Percentiles rank a stretch among this genome's conserved stretches.
Evolutionary conservation across 2,329 filamentous ascomycete genomes (phyloP).

Genomic region (Neonectria magnoliae): DNA sequence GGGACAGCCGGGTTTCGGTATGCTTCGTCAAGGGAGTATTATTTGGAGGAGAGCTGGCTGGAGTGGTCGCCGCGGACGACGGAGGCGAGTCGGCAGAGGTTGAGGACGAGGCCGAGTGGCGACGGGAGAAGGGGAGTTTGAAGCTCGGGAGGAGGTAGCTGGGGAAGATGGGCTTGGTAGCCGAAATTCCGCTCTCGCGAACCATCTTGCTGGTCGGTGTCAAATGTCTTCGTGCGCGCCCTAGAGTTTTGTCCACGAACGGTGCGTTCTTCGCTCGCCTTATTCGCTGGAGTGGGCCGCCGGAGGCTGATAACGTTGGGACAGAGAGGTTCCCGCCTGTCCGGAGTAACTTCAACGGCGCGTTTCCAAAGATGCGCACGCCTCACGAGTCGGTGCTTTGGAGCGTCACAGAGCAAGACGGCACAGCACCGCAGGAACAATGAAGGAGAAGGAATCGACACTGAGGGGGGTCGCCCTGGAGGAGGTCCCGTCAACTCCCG

Average conservation of each 20-base stretch:
- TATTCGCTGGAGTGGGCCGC: background rate
- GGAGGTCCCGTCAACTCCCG: slow-evolving; percentile 14
- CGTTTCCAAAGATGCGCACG: slow-evolving; percentile 3
- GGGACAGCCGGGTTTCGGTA: slow-evolving; percentile 48
- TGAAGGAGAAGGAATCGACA: background rate
- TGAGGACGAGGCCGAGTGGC: slow-evolving; percentile 51
- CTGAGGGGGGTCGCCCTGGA: background rate
- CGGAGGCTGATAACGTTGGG: slow-evolving; percentile 11
- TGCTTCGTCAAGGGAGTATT: slow-evolving; percentile 27
- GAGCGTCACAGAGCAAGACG: background rate
- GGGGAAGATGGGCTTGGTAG: slow-evolving; percentile 58
- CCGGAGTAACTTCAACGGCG: background rate
- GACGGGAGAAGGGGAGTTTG: slow-evolving; percentile 58
- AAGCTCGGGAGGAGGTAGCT: slow-evolving; percentile 63
- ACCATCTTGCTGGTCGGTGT: slow-evolving; percentile 40
- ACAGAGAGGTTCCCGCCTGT: slow-evolving; percentile 9
- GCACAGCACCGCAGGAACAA: background rate
- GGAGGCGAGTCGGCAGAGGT: slow-evolving; percentile 42
- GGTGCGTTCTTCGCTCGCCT: slow-evolving; percentile 11
- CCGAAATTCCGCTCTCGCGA: slow-evolving; percentile 52
- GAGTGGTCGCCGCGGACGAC: slow-evolving; percentile 43
- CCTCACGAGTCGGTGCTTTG: background rate
- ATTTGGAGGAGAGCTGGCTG: slow-evolving; percentile 41
- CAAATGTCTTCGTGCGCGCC: slow-evolving; percentile 11
- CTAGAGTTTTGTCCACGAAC: slow-evolving; percentile 2